Evolutionary conservation across 148 eudicot species (phyloP).

Genomic region (Rhododendron williamsianum): DNA sequence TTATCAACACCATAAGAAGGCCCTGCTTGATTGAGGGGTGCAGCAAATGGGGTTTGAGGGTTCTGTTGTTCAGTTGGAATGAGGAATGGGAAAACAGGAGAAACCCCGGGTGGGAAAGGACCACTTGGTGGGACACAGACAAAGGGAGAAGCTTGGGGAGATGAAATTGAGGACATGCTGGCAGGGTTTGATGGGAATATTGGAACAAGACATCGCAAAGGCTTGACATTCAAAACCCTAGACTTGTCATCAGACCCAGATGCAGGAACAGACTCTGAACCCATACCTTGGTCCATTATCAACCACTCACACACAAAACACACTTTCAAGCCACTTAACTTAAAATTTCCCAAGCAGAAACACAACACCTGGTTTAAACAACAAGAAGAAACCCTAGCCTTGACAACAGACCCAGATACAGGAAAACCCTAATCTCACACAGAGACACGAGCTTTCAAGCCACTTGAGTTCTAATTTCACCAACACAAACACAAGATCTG

Average conservation of each 20-base stretch:
- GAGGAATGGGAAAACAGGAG: constrained; percentile 44
- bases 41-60: constrained; percentile 13
- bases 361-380: neutral
- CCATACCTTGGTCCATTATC: constrained; percentile 30
- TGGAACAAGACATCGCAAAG: constrained; percentile 40
- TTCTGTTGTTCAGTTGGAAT: constrained; percentile 14
- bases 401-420: neutral
- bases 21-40: constrained; percentile 11
- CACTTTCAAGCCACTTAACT: constrained; percentile 4
- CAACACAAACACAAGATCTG: neutral
- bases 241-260: constrained; percentile 31
- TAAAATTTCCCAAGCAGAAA: neutral
- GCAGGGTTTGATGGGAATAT: constrained; percentile 29
- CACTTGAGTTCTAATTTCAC: neutral
- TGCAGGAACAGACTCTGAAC: constrained; percentile 22
- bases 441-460: neutral
- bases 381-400: neutral
- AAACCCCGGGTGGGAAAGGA: constrained; percentile 45
- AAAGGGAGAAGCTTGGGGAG: constrained; percentile 35
- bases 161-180: constrained; percentile 17
- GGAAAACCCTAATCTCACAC: neutral
- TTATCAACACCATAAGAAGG: constrained; percentile 12
- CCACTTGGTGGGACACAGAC: constrained; percentile 43
- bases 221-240: constrained; percentile 39
- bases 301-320: neutral